Base-by-base conservation (phyloP, 371 early-diverging fungal genomes). In the Sanchytrium tribonematis region DNA sequence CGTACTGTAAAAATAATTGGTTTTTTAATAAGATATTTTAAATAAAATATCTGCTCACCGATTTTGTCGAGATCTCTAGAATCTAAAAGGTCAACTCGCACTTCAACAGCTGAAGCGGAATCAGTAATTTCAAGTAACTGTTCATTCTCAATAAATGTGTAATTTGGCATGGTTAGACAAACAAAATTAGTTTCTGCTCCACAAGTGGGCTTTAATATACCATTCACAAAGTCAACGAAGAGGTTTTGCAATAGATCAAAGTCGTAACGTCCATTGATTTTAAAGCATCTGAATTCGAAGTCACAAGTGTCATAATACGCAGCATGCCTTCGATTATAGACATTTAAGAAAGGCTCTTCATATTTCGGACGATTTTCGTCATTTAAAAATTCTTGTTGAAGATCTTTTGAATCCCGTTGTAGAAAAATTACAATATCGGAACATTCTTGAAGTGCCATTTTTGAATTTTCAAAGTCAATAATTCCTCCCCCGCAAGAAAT, bases 401-500 rank as follows among this genome's bases (percentile, higher is more conserved):
- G 84, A 67, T 87, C 87, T 31, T 83, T 78, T 69, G 93, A 83
- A 76, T 87, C 85, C 69, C 92, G 86, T 22, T 80, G 83, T 69
- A 93, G 73, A 75, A 91, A 90, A 2, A 93, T 71, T 17, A 93
- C 82, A 17, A 84, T 87, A 16, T 83, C 84, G 5, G 69, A 67
- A 16, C 79, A 75, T 29, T 75, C 73, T 22, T 72, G 66, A n/a
- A 12, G 28, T 66, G 0, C 76, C 74, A 5, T 31, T 31, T 31
- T 67, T 17, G 16, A 29, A n/a, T 75, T 82, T 30, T 80, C 82
- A 0, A 83, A 83, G 75, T 97, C 97, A 31, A 97, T 86, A 71
- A 93, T 85, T 22, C 97, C 97, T 22, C 97, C 97, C 66, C 97
- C 97, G 73, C 92, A 93, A 0, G 93, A 85, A 70, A 94, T 83